Evolutionary conservation across 1,139 yeast genomes (phyloP), one percentile per base, ranked within the genome.

Genomic region (Nakaseomyces bracarensis): DNA sequence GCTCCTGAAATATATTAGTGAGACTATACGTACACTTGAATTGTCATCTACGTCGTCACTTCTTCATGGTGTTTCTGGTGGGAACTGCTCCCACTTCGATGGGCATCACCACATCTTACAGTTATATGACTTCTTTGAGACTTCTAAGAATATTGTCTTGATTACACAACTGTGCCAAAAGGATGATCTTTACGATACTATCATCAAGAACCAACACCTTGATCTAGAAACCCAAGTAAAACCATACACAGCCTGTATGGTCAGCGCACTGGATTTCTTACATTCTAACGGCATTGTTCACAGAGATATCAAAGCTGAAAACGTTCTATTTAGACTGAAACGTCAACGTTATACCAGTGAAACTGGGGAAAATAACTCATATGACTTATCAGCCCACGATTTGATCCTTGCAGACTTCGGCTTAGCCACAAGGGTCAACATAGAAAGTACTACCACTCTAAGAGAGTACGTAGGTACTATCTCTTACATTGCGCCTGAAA

Each of bases 221-320:
- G 68, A 66, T 28, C 43, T 58, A 41, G 77, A 75, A 44, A 50
- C 59, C 2, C 77, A 74, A 45, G 75, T 77, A 1, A 67, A 63
- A 9, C 67, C 69, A 11, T 63, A 71, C 41, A 59, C 72, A 37
- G 63, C 65, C 21, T 66, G 72, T 43, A 55, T 73, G 23, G 49
- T 68, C 10, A 65, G 72, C 10, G 91, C 94, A 0, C 67, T 87
- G 38, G 68, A 71, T 11, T 82, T 84, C 54, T 66, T 86, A 49
- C 95, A 86, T 61, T 62, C 69, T 5, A 79, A 82, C 50, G 77
- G 79, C 40, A 77, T 86, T 38, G 83, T 86, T 11, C 96, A 87
- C 60, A 71, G 96, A 43, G 96, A 87, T 59, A 69, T 87, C 47
- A 87, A 87, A 62, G 95, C 96, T 0, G 96, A 87, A 57, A 87